Evolutionary conservation across 768 basidiomycete species (phyloP), one percentile per base, ranked within the genome.

Genomic region (Pisolithus marmoratus): DNA sequence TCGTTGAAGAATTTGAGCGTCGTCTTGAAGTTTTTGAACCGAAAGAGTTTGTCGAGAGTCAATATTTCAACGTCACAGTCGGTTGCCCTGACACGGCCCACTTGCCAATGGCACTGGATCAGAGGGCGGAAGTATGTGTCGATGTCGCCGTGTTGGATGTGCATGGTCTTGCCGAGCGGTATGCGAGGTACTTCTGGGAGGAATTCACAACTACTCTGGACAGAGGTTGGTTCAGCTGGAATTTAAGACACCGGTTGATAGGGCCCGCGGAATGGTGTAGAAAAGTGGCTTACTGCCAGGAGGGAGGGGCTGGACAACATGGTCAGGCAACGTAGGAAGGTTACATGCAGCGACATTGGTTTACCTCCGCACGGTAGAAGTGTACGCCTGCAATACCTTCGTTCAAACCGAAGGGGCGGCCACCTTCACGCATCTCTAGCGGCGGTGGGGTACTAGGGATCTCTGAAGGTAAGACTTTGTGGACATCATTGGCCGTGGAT

Each of bases 121-220:
- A 80, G 64, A 2, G 77, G 75, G 34, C 52, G 49, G 9, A 79
- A 52, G 38, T 62, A 74, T 19, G 51, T 48, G 23, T 65, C 60
- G 12, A 73, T 52, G 14, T 76, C 72, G 2, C 52, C 44, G 17
- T 64, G 58, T 15, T 36, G 42, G 49, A 78, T 60, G 55, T 72
- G 70, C 31, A 65, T 71, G 23, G 70, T 68, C 45, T 62, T 72
- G 37, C 49, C 19, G n/a, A 23, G 46, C 9, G 72, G 67, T 44
- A 66, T 41, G 11, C 29, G 49, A 11, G 70, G 64, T 19, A 68
- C 48, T 11, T 63, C 54, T 23, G 67, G 68, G 37, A 68, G 38
- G 19, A 45, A 45, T 11, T 45, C 14, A 26, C 14, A 45, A 6
- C 43, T 26, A n/a, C 43, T 45, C 43, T 45, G 43, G 24, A 27